Evolutionary conservation across 192 early-diverging fungal genomes (phyloP).

Genomic region (Paraglomus brasilianum): DNA sequence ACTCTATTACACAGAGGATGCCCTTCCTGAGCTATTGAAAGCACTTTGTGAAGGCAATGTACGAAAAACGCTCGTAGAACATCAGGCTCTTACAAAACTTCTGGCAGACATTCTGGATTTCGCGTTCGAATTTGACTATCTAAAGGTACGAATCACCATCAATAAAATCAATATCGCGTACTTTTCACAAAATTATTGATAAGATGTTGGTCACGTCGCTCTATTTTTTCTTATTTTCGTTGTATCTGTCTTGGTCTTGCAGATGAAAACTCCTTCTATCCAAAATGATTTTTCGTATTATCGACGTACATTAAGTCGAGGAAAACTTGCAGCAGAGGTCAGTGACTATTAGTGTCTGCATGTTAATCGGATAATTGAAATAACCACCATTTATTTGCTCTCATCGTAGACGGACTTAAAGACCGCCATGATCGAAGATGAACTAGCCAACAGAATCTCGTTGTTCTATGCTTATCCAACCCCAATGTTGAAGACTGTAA

Average conservation of each 20-base stretch:
- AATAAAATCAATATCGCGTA: too few species aligned
- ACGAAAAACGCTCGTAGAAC: constrained; percentile 63
- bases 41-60: constrained; percentile 67
- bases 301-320: constrained; percentile 81
- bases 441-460: constrained; percentile 90
- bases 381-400: constrained; percentile 5
- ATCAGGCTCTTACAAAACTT: constrained; percentile 78
- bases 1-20: constrained; percentile 46
- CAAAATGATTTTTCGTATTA: constrained; percentile 99
- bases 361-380: constrained; percentile 26
- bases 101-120: constrained; percentile 86
- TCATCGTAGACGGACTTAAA: constrained; percentile 46
- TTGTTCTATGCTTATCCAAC: constrained; percentile 96
- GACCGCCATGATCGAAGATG: constrained; percentile 71
- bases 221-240: constrained; percentile 46
- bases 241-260: neutral
- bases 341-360: neutral
- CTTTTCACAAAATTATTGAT: too few species aligned
- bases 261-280: constrained; percentile 79
- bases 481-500: constrained; percentile 87
- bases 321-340: constrained; percentile 62
- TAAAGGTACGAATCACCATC: constrained; percentile 62
- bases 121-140: constrained; percentile 86
- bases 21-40: constrained; percentile 63
- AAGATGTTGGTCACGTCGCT: too few species aligned